These are phyloP conservation scores for Malus hybrid DNA, from an alignment of 331 rosid species.

Conservation along the genomic window DNA sequence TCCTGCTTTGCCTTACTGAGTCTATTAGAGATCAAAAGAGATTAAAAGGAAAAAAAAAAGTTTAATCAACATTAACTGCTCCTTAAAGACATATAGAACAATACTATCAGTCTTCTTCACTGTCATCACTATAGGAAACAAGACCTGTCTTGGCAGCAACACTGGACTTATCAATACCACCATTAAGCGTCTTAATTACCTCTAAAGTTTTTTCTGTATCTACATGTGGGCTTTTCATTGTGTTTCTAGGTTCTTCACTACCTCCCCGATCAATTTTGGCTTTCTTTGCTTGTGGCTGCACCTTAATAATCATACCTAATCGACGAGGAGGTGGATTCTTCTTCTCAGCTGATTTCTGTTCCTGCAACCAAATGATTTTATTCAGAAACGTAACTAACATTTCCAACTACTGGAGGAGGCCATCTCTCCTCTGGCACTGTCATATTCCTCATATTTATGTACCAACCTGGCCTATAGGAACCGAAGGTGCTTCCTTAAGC, in stretches of 20 bases:
- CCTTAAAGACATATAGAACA: background rate
- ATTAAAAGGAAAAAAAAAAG: background rate
- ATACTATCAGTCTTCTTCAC: conserved; percentile 50
- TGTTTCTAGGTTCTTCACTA: conserved; percentile 25
- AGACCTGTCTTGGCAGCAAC: conserved; percentile 42
- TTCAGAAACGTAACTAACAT: background rate
- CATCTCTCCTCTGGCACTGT: background rate
- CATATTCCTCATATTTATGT: background rate
- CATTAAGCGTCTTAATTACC: conserved; percentile 20
- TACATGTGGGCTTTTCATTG: conserved; percentile 10
- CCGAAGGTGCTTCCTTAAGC: conserved; percentile 51
- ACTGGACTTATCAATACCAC: conserved; percentile 17
- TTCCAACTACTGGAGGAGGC: background rate
- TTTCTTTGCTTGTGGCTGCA: conserved; percentile 68
- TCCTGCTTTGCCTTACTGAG: background rate
- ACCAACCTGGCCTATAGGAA: conserved; percentile 35
- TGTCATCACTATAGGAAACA: conserved; percentile 84
- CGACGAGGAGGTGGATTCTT: conserved; percentile 46
- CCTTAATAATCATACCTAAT: conserved; percentile 57
- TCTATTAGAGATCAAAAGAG: background rate
- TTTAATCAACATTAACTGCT: background rate
- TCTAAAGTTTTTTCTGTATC: conserved; percentile 26
- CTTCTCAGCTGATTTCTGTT: conserved; percentile 49
- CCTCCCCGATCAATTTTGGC: conserved; percentile 38
- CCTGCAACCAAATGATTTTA: conserved; percentile 39